phyloP scores from a whole-genome alignment of 2,329 filamentous ascomycete genomes.

The Fusarium ramigenum region DNA sequence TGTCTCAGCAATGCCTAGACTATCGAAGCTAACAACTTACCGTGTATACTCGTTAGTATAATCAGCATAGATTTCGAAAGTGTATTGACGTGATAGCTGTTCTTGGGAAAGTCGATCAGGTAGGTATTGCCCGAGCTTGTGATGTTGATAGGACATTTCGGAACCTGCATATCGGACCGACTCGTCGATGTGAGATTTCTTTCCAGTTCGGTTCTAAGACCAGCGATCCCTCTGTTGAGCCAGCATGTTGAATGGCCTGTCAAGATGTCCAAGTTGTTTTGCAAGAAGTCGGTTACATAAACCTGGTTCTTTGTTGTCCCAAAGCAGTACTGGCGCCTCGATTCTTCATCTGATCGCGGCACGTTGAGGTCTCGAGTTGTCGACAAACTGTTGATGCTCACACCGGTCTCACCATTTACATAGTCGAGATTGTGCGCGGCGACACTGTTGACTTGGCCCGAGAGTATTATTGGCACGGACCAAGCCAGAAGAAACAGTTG shows the following conservation, averaged over 20 bases:
- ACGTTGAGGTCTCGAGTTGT: accelerated
- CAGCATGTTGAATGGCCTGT: neutral
- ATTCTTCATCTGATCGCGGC: neutral
- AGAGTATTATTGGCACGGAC: neutral
- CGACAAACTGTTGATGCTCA: neutral
- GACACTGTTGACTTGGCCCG: neutral
- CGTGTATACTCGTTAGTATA: neutral
- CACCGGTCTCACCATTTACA: neutral
- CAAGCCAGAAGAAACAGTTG: neutral
- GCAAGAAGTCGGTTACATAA: neutral
- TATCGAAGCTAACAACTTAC: neutral
- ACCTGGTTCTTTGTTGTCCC: neutral
- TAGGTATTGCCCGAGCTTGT: neutral
- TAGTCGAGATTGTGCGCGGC: neutral
- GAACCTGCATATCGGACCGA: neutral
- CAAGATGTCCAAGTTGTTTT: neutral
- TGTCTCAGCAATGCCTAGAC: too few species aligned
- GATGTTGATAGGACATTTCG: neutral
- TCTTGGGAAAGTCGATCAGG: neutral
- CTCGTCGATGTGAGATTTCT: neutral
- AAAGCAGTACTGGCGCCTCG: accelerated
- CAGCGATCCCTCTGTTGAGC: neutral
- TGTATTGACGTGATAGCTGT: neutral
- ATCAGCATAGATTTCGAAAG: neutral
- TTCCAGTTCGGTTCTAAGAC: neutral